These are phyloP conservation scores for Saksenaea vasiformis DNA, from an alignment of 371 early-diverging fungal genomes.

Conservation along the genomic window DNA sequence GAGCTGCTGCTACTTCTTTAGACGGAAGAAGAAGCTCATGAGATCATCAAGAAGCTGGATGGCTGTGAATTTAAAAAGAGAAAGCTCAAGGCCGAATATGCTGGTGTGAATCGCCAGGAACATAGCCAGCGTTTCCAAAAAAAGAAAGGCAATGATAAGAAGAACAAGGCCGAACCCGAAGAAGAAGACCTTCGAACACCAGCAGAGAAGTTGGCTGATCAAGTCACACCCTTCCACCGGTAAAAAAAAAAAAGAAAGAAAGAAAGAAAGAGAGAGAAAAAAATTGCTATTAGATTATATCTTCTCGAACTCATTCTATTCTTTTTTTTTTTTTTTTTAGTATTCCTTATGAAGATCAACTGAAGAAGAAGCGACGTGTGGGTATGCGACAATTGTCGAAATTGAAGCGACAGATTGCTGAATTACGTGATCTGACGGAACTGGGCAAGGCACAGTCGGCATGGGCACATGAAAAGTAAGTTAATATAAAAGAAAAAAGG, in stretches of 20 bases:
- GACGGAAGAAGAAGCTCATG: constrained; percentile 47
- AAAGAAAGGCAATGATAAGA: constrained; percentile 17
- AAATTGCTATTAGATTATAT: no score
- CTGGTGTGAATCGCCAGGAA: constrained; percentile 19
- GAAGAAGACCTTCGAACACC: constrained; percentile 36
- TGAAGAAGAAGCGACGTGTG: constrained; percentile 35
- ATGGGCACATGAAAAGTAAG: constrained; percentile 41
- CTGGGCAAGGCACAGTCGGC: constrained; percentile 24
- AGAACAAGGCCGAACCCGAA: background rate
- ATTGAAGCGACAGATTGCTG: constrained; percentile 30
- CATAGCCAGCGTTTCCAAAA: constrained; percentile 32
- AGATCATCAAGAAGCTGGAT: constrained; percentile 38
- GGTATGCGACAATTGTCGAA: constrained; percentile 26
- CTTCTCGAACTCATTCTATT: no score
- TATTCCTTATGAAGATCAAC: constrained; percentile 43
- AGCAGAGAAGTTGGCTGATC: constrained; percentile 66
- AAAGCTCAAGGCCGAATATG: constrained; percentile 31
- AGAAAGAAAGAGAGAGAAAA: no score
- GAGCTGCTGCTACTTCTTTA: constrained; percentile 19
- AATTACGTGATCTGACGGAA: constrained; percentile 22
- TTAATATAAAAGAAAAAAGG: background rate
- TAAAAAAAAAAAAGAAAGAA: constrained; percentile 11
- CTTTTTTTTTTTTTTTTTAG: no score
- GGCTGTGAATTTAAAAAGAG: constrained; percentile 39
- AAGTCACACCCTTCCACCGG: constrained; percentile 74